Base-by-base conservation (phyloP, 768 basidiomycete genomes). In the Agaricus subrufescens region DNA sequence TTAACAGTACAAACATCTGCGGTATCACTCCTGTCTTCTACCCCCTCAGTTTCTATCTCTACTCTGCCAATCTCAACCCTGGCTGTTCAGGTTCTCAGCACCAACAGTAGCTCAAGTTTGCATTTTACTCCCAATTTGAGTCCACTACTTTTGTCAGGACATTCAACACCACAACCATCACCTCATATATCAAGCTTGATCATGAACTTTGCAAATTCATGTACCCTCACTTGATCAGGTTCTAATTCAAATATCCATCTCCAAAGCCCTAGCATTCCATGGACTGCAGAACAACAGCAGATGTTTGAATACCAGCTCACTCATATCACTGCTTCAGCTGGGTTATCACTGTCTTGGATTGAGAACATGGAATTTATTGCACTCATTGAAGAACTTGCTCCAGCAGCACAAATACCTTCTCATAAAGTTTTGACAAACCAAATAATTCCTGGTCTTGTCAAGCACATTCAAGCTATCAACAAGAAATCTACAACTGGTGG, bases 301-400 rank as follows among this genome's bases (percentile, higher is more conserved):
- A 48, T 53, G 9, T 73, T 71, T 62, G 70, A 69, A 49, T 31
- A 39, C 2, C 10, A 19, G 0, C 30, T 73, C 43, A 61, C 58
- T 4, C 25, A 60, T 6, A 30, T 74, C 0, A 74, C 70, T 37
- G 70, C 69, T 10, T 67, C 71, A 11, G 66, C 64, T 34, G 67
- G 66, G 0, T 62, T 75, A 15, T 61, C 73, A 11, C 62, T 75
- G 0, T 63, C 62, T 3, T 76, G 71, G 71, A 67, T 74, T 14
- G 67, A 71, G n/a, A 73, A 74, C 60, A 66, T 67, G 1, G 70
- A 71, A 30, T 71, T 63, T 52, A 53, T 71, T 48, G 27, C 43
- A 2, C 63, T 76, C 46, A 65, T 63, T 44, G 56, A 67, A 15
- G 59, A 63, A 2, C 73, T 73, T 52, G 45, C 74, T 15, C 71